Conservation (phyloP, 2,329 filamentous ascomycete species). For the Microcyclospora pomicola region DNA sequence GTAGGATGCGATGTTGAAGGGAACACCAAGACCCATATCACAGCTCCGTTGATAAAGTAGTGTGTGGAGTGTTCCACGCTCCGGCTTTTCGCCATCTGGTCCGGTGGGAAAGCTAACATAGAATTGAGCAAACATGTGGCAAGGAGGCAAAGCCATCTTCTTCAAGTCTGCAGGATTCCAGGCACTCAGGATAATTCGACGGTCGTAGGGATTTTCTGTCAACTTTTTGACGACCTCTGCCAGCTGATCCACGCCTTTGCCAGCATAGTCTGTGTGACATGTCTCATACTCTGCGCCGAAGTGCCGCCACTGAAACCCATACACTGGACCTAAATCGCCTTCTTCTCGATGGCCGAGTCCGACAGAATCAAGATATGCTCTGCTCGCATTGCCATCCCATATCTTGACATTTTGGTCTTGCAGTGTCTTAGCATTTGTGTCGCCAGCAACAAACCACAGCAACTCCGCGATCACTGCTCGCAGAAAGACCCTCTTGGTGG, state of each 20-base stretch:
- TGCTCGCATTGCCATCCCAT: slow-evolving; percentile 94
- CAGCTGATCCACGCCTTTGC: slow-evolving; percentile 84
- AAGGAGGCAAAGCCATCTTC: slow-evolving; percentile 85
- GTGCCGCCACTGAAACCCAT: slow-evolving; percentile 98
- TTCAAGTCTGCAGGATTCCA: slow-evolving; percentile 84
- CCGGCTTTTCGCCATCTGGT: slow-evolving; percentile 15
- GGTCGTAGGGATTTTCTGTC: slow-evolving; percentile 69
- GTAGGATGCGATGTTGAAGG: slow-evolving; percentile 95
- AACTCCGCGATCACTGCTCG: slow-evolving; percentile 83
- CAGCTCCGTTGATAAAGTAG: slow-evolving; percentile 87
- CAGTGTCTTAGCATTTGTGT: slow-evolving; percentile 65
- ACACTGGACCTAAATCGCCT: slow-evolving; percentile 87
- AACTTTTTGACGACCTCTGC: slow-evolving; percentile 82
- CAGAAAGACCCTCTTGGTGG: slow-evolving; percentile 91
- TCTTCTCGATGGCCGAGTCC: slow-evolving; percentile 69
- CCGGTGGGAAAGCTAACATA: slow-evolving; percentile 61
- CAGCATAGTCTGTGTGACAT: slow-evolving; percentile 65
- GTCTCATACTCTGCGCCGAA: slow-evolving; percentile 86
- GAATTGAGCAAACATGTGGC: slow-evolving; percentile 96
- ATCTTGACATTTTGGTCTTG: slow-evolving; percentile 78
- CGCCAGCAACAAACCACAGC: slow-evolving; percentile 85
- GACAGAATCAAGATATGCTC: slow-evolving; percentile 75
- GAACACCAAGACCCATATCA: slow-evolving; percentile 93
- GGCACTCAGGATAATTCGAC: slow-evolving; percentile 76
- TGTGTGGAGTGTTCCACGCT: slow-evolving; percentile 63